phyloP scores from a whole-genome alignment of 148 eudicot species.

The Vaccinium macrocarpon region DNA sequence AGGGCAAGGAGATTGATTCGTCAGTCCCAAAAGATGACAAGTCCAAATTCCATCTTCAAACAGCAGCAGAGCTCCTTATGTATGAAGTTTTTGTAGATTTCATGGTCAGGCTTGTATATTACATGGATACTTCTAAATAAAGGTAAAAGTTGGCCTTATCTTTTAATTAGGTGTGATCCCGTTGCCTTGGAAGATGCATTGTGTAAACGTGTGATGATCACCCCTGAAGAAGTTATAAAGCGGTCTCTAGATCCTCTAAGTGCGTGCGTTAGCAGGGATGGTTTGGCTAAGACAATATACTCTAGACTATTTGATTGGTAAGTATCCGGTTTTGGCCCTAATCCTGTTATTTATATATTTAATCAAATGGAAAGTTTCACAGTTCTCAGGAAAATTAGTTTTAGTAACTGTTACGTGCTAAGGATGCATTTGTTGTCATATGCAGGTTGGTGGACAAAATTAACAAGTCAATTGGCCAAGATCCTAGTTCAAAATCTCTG shows the following conservation, averaged over 20 bases:
- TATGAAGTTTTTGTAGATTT: slow-evolving; percentile 33
- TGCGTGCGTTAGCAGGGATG: slow-evolving; percentile 93
- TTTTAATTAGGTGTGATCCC: slow-evolving; percentile 71
- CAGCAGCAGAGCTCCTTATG: slow-evolving; percentile 88
- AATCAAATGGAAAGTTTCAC: not conserved
- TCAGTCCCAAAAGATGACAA: slow-evolving; percentile 87
- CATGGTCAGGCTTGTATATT: not conserved
- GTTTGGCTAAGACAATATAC: slow-evolving; percentile 91
- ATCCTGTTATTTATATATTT: not conserved
- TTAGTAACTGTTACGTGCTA: slow-evolving; percentile 11
- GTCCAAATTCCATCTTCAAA: slow-evolving; percentile 85
- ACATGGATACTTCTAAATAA: not conserved
- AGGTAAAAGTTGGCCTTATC: slow-evolving; percentile 21
- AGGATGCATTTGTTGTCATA: slow-evolving; percentile 8
- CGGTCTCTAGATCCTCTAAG: slow-evolving; percentile 94
- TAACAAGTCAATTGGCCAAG: slow-evolving; percentile 94
- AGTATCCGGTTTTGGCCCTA: slow-evolving; percentile 17
- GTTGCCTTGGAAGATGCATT: slow-evolving; percentile 89
- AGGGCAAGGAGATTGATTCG: slow-evolving; percentile 92
- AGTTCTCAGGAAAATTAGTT: not conserved
- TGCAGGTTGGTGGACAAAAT: slow-evolving; percentile 97
- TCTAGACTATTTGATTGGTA: slow-evolving; percentile 95
- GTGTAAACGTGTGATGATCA: slow-evolving; percentile 94
- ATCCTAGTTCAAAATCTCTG: slow-evolving; percentile 69
- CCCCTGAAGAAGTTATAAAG: slow-evolving; percentile 98